These are phyloP conservation scores for Solanum sparsipilum DNA, from an alignment of 257 asterid species.

Conservation along the genomic window DNA sequence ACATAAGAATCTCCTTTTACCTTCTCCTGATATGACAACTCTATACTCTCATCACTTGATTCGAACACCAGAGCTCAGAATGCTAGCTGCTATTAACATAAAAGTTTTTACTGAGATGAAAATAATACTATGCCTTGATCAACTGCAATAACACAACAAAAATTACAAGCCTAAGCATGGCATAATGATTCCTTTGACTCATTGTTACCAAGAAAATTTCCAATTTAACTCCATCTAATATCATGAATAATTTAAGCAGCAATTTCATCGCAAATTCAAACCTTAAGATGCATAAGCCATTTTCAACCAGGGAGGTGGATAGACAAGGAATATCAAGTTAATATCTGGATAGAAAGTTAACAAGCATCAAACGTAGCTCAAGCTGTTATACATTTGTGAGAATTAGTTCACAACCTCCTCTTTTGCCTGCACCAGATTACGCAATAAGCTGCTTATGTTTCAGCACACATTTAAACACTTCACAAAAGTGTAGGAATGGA, in stretches of 20 bases:
- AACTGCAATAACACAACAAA: not conserved
- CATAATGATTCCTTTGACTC: not conserved
- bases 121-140: not conserved
- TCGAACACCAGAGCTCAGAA: not conserved
- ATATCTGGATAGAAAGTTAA: not conserved
- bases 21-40: not conserved
- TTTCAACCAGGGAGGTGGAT: not conserved
- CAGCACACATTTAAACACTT: not conserved
- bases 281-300: not conserved
- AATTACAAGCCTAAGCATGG: not conserved
- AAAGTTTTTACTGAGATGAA: not conserved
- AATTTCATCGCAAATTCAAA: not conserved
- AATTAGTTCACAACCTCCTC: not conserved
- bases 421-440: not conserved
- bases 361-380: not conserved
- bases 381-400: not conserved
- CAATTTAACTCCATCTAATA: not conserved
- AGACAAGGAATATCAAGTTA: not conserved
- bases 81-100: not conserved
- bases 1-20: not conserved
- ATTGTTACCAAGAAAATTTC: not conserved
- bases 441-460: not conserved
- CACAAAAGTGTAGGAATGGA: not conserved
- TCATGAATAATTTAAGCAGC: not conserved
- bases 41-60: not conserved